Evolutionary conservation across 2,329 filamentous ascomycete genomes (phyloP).

Genomic region (Corinectria fuckeliana): DNA sequence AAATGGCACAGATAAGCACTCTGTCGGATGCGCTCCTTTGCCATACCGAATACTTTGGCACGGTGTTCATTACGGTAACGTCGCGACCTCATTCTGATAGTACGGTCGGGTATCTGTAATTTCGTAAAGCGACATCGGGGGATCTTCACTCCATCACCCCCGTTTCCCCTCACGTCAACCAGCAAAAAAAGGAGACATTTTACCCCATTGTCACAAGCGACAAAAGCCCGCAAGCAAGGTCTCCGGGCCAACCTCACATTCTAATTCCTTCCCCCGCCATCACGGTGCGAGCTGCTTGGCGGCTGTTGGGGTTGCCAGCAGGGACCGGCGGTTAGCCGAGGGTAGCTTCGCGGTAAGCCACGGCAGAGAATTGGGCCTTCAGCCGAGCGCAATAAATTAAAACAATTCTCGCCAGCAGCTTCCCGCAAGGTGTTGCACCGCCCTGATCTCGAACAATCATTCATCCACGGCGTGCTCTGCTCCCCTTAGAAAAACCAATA

Average conservation of each 20-base stretch:
- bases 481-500: not conserved
- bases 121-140: conserved; percentile 2
- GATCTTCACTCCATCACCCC: not conserved
- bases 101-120: too few relatives aligned
- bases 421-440: not conserved
- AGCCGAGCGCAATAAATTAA: conserved; percentile 39
- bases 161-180: conserved; percentile 1
- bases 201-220: not conserved
- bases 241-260: conserved; percentile 8
- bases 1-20: not conserved
- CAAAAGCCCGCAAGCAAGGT: not conserved
- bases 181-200: conserved; percentile 20
- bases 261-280: not conserved
- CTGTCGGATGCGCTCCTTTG: not conserved
- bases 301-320: conserved; percentile 11
- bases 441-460: not conserved
- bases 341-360: conserved; percentile 36
- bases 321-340: conserved; percentile 37
- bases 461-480: not conserved
- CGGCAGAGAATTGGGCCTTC: conserved; percentile 30
- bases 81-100: not conserved
- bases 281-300: not conserved
- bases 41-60: not conserved
- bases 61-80: not conserved
- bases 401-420: conserved; percentile 6